Conservation (phyloP, 1,139 yeast species). For the Saccharomycopsis phalli region DNA sequence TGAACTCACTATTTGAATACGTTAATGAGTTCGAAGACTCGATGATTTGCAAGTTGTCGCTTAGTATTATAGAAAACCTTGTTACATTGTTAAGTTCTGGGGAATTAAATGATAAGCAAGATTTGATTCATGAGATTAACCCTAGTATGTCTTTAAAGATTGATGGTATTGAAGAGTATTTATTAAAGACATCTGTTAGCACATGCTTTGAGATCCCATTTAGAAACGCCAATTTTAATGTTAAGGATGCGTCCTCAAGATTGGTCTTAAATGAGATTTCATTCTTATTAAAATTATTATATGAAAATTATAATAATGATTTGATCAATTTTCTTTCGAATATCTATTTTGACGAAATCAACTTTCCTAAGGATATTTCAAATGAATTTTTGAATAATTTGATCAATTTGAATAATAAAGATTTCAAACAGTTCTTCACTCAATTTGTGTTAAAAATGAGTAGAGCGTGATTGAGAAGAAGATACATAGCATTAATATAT, state of each 20-base stretch:
- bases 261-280: slow-evolving; percentile 70
- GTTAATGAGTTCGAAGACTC: slow-evolving; percentile 50
- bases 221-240: slow-evolving; percentile 53
- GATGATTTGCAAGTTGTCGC: slow-evolving; percentile 16
- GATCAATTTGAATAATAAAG: slow-evolving; percentile 44
- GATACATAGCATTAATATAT: too few relatives aligned
- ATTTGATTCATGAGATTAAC: slow-evolving; percentile 10
- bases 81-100: slow-evolving; percentile 15
- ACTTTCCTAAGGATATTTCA: slow-evolving; percentile 47
- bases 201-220: slow-evolving; percentile 75
- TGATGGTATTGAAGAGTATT: slow-evolving; percentile 64
- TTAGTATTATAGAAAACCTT: slow-evolving; percentile 17
- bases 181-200: slow-evolving; percentile 61
- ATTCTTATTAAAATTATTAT: slow-evolving; percentile 56
- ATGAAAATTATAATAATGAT: slow-evolving; percentile 29
- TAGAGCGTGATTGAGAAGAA: not conserved
- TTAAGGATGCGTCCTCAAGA: slow-evolving; percentile 73
- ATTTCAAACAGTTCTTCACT: slow-evolving; percentile 57
- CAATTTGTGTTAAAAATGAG: slow-evolving; percentile 28
- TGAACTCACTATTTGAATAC: slow-evolving; percentile 59
- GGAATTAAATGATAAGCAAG: slow-evolving; percentile 14
- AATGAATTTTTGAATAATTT: slow-evolving; percentile 50
- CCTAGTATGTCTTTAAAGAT: slow-evolving; percentile 41
- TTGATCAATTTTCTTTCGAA: slow-evolving; percentile 43
- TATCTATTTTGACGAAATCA: slow-evolving; percentile 48